Conservation (phyloP, 2,329 filamentous ascomycete species). For the Dactylellina sp. region DNA sequence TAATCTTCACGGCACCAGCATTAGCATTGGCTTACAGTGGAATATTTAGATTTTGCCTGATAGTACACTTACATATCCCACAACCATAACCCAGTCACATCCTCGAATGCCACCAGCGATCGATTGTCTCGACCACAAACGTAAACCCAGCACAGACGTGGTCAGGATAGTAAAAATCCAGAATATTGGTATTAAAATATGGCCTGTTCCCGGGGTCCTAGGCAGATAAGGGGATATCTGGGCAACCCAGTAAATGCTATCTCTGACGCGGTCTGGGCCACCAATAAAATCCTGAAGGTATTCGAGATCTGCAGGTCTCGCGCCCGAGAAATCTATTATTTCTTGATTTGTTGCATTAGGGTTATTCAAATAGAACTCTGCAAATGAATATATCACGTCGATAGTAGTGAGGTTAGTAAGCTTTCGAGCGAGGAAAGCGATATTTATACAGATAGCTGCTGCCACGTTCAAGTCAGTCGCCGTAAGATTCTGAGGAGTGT, state of each 20-base stretch:
- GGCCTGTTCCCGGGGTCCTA: slow-evolving; percentile 14
- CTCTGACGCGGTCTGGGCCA: slow-evolving; percentile 17
- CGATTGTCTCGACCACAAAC: slow-evolving; percentile 41
- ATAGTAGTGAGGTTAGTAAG: slow-evolving; percentile 33
- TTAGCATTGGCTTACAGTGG: background rate
- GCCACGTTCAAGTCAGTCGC: slow-evolving; percentile 22
- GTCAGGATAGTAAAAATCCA: slow-evolving; percentile 47
- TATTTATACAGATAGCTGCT: slow-evolving; percentile 41
- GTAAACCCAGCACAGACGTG: slow-evolving; percentile 32
- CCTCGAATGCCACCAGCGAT: slow-evolving; percentile 45
- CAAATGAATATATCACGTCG: slow-evolving; percentile 35
- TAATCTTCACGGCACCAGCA: slow-evolving; percentile 1
- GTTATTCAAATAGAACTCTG: slow-evolving; percentile 20
- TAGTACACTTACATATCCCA: slow-evolving; percentile 38
- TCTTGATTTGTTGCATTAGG: slow-evolving; percentile 42
- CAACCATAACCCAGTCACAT: slow-evolving; percentile 54
- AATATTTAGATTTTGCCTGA: background rate
- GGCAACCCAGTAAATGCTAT: slow-evolving; percentile 47
- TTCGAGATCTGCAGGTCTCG: slow-evolving; percentile 16
- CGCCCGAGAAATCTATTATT: slow-evolving; percentile 29
- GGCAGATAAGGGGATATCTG: slow-evolving; percentile 23
- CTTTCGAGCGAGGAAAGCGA: slow-evolving; percentile 49
- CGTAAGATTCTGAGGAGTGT: slow-evolving; percentile 20
- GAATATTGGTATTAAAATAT: slow-evolving; percentile 38
- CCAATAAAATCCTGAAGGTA: slow-evolving; percentile 15